Conservation (phyloP, 495 filamentous ascomycete genomes). For the Viridothelium virens region DNA sequence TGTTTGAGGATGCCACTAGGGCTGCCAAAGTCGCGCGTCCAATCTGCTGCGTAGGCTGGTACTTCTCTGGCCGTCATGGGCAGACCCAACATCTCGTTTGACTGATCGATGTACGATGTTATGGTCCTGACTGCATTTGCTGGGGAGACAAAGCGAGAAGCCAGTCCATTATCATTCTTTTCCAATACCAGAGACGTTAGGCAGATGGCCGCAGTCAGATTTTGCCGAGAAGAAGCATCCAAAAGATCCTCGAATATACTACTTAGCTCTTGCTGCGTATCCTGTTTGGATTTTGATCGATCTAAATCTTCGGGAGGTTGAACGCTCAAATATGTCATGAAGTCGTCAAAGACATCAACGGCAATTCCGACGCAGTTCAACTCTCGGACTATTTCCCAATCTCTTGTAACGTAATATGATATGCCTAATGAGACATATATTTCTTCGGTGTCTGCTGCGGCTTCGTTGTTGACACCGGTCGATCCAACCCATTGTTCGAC, state of each 20-base stretch:
- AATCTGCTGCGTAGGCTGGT: not conserved
- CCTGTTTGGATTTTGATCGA: not conserved
- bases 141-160: not conserved
- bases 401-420: not conserved
- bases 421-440: not conserved
- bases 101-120: not conserved
- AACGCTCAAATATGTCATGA: not conserved
- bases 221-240: constrained; percentile 7
- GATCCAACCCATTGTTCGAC: not conserved
- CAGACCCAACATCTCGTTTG: not conserved
- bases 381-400: constrained; percentile 8
- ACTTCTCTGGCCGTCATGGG: not conserved
- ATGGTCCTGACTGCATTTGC: not conserved
- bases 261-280: not conserved
- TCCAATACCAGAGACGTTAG: not conserved
- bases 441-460: not conserved
- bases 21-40: not conserved
- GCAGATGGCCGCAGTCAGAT: not conserved
- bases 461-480: not conserved
- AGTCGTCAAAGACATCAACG: not conserved
- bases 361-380: not conserved
- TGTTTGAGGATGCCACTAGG: constrained; percentile 2
- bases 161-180: not conserved
- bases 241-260: constrained; percentile 1
- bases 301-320: not conserved